Evolutionary conservation across 345 rosid species (phyloP).

Genomic region (Citrus medica): DNA sequence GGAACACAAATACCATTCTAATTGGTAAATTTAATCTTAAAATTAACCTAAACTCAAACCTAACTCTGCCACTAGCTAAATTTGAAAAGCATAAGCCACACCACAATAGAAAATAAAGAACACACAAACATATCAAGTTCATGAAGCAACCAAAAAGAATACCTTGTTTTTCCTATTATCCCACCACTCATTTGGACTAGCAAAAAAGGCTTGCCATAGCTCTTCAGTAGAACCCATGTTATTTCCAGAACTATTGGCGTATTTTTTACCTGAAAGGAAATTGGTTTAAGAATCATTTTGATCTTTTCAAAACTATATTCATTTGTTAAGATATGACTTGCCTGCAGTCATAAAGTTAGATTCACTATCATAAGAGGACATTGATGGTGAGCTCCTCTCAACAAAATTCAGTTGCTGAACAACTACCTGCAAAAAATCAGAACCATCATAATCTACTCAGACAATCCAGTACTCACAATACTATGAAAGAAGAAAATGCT

Average conservation of each 20-base stretch:
- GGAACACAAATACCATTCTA: slow-evolving; percentile 4
- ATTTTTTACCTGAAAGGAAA: slow-evolving; percentile 31
- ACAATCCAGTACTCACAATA: background rate
- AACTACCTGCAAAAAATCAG: slow-evolving; percentile 39
- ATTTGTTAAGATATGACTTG: slow-evolving; percentile 4
- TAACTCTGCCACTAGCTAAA: background rate
- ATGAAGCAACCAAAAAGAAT: background rate
- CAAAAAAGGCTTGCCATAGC: slow-evolving; percentile 64
- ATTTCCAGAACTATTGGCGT: slow-evolving; percentile 26
- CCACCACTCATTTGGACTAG: slow-evolving; percentile 65
- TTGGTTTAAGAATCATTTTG: background rate
- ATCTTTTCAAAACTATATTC: background rate
- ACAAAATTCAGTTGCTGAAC: slow-evolving; percentile 60
- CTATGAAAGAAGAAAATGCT: background rate
- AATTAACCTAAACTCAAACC: background rate
- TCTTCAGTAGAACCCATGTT: slow-evolving; percentile 31
- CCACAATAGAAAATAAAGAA: background rate
- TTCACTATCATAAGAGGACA: slow-evolving; percentile 23
- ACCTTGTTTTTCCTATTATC: slow-evolving; percentile 72
- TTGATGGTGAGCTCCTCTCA: slow-evolving; percentile 31
- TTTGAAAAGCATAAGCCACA: background rate
- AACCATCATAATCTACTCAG: background rate
- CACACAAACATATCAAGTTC: background rate
- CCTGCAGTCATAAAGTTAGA: slow-evolving; percentile 26
- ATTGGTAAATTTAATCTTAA: background rate